Percentiles rank a stretch among this genome's conserved stretches.
These are phyloP conservation scores for Iris pallida DNA, from an alignment of 116 monocot genomes.

Conservation along the genomic window DNA sequence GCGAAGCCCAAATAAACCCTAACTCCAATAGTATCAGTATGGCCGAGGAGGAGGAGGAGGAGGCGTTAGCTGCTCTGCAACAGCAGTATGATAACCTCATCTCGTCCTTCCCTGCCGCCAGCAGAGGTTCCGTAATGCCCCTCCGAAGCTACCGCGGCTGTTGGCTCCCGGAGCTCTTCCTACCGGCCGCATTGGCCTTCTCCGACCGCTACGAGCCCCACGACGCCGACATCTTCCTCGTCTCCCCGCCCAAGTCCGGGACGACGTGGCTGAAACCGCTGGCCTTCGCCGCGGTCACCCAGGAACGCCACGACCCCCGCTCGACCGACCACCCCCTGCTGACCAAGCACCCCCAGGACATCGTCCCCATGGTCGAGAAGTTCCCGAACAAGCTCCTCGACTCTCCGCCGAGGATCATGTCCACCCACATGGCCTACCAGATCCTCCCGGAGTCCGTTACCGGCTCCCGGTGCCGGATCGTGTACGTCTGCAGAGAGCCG, in stretches of 20 bases:
- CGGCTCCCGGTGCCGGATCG: conserved; percentile 14
- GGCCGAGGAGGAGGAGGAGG: too few relatives aligned
- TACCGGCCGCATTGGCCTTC: conserved; percentile 14
- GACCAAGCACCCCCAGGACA: conserved; percentile 11
- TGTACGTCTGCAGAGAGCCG: conserved; percentile 38
- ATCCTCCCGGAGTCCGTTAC: conserved; percentile 27
- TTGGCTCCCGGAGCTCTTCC: conserved; percentile 18
- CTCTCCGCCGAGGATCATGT: conserved; percentile 18
- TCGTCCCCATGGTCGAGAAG: conserved; percentile 6
- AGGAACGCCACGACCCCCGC: neutral
- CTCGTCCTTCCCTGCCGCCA: neutral
- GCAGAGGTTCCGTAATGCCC: neutral
- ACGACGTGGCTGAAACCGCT: conserved; percentile 42
- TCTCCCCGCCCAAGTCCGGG: conserved; percentile 28
- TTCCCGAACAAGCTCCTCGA: conserved; percentile 3
- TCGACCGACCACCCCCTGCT: conserved; percentile 3
- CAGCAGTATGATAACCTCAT: neutral
- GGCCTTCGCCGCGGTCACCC: conserved; percentile 10
- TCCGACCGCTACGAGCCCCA: conserved; percentile 1
- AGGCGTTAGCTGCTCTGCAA: too few relatives aligned
- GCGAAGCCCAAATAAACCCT: too few relatives aligned
- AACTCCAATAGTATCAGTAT: too few relatives aligned
- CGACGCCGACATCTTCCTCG: conserved; percentile 17
- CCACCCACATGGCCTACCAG: conserved; percentile 25
- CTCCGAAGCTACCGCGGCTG: conserved; percentile 16